phyloP scores from a whole-genome alignment of 106 monocot genomes.

The Apostasia ramifera region DNA sequence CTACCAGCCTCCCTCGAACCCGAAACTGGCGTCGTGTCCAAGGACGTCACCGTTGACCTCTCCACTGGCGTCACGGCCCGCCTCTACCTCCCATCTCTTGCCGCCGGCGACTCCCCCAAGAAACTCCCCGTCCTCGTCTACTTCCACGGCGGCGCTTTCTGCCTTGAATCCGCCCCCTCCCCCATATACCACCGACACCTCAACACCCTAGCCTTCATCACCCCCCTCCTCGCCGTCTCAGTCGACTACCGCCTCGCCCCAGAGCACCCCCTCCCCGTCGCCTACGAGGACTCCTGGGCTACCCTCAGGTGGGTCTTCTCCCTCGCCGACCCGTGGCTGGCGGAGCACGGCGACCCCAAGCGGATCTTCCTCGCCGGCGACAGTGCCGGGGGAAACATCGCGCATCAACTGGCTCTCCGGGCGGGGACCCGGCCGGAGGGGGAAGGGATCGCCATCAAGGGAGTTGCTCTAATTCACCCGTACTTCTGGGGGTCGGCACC shows the following conservation, averaged over 20 bases:
- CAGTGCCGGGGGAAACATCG: conserved; percentile 51
- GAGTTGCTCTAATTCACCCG: conserved; percentile 1
- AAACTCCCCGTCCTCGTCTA: conserved; percentile 13
- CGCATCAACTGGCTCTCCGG: conserved; percentile 37
- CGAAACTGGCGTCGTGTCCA: conserved; percentile 32
- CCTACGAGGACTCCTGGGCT: conserved; percentile 29
- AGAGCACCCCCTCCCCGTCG: conserved; percentile 27
- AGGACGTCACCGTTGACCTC: conserved; percentile 34
- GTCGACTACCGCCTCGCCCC: conserved; percentile 27
- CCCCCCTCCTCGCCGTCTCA: conserved; percentile 9
- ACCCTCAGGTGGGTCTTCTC: conserved; percentile 6
- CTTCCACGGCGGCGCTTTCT: conserved; percentile 15
- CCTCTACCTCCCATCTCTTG: conserved; percentile 26
- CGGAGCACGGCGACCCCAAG: conserved; percentile 25
- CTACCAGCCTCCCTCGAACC: conserved; percentile 22
- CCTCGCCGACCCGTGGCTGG: conserved; percentile 27
- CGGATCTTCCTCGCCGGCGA: conserved; percentile 45
- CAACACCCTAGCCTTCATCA: conserved; percentile 6
- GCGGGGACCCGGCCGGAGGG: conserved; percentile 2
- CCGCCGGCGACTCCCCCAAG: neutral
- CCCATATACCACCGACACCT: conserved; percentile 10
- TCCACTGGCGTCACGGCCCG: conserved; percentile 31
- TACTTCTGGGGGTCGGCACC: conserved; percentile 10
- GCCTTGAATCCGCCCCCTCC: conserved; percentile 7
- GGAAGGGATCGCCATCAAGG: neutral